These are phyloP conservation scores for Eucalyptus pauciflora DNA, from an alignment of 345 rosid species.

Conservation along the genomic window DNA sequence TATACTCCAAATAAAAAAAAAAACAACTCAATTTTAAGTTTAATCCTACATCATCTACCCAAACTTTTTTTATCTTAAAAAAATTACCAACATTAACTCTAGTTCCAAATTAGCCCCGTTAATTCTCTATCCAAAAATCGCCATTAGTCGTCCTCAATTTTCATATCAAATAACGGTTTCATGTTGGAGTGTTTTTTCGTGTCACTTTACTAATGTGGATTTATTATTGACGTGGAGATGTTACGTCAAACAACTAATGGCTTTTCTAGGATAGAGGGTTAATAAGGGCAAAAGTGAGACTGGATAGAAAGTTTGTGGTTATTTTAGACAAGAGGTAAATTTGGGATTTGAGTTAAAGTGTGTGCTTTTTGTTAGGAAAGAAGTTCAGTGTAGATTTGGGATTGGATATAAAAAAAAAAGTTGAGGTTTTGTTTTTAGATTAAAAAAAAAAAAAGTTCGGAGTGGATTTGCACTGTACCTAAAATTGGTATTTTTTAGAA, in stretches of 20 bases:
- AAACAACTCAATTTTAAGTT: neutral
- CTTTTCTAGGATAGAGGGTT: neutral
- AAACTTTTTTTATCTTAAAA: neutral
- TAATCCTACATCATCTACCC: neutral
- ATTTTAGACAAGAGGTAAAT: fast-evolving
- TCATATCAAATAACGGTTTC: neutral
- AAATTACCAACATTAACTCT: neutral
- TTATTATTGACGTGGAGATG: neutral
- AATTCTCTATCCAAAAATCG: neutral
- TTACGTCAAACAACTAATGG: neutral
- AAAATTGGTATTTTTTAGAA: neutral
- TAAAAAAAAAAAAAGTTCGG: neutral
- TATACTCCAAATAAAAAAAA: no score
- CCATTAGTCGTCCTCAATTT: neutral
- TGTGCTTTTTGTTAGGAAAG: neutral
- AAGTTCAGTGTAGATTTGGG: neutral
- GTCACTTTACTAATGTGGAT: neutral
- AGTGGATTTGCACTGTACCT: neutral
- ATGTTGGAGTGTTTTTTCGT: neutral
- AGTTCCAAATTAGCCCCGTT: neutral
- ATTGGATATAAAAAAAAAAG: neutral
- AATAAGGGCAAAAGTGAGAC: neutral
- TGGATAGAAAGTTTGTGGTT: neutral
- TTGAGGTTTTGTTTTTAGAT: neutral
- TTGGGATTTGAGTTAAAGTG: neutral